phyloP scores from a whole-genome alignment of 2,329 filamentous ascomycete species.

The Pseudopithomyces maydicus region DNA sequence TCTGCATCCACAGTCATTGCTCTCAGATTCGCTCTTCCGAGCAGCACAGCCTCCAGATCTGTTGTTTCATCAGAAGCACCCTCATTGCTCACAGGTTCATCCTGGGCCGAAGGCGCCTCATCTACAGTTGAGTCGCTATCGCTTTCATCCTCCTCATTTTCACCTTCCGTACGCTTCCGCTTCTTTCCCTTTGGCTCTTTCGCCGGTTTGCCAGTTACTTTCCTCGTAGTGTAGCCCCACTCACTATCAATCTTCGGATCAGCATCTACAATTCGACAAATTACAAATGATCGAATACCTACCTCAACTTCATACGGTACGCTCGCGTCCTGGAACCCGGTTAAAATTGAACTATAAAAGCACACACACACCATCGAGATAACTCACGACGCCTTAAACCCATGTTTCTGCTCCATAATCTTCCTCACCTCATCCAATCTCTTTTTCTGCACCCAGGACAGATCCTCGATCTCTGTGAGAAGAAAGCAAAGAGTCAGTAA shows the following conservation, averaged over 20 bases:
- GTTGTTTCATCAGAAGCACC: neutral
- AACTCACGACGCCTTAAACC: constrained; percentile 43
- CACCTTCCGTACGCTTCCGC: constrained; percentile 1
- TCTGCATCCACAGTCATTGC: neutral
- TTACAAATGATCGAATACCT: neutral
- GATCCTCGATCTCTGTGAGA: constrained; percentile 31
- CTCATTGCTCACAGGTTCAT: neutral
- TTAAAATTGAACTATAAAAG: neutral
- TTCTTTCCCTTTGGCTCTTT: constrained; percentile 7
- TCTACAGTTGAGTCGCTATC: constrained; percentile 6
- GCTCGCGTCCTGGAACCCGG: constrained; percentile 33
- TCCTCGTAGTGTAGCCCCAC: constrained; percentile 36
- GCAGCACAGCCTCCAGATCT: constrained; percentile 7
- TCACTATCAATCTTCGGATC: constrained; percentile 18
- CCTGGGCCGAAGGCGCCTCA: neutral
- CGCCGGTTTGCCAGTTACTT: constrained; percentile 17
- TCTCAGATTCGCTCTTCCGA: constrained; percentile 3
- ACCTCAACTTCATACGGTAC: constrained; percentile 42
- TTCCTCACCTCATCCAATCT: constrained; percentile 38
- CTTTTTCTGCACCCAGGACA: constrained; percentile 41
- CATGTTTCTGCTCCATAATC: constrained; percentile 38
- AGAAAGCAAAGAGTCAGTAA: constrained; percentile 10
- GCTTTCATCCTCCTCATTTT: constrained; percentile 9
- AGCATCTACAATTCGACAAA: neutral
- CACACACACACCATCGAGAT: neutral